Evolutionary conservation across 2,329 filamentous ascomycete species (phyloP), one percentile per base, ranked within the genome.

Genomic region (Aspergillus texensis): DNA sequence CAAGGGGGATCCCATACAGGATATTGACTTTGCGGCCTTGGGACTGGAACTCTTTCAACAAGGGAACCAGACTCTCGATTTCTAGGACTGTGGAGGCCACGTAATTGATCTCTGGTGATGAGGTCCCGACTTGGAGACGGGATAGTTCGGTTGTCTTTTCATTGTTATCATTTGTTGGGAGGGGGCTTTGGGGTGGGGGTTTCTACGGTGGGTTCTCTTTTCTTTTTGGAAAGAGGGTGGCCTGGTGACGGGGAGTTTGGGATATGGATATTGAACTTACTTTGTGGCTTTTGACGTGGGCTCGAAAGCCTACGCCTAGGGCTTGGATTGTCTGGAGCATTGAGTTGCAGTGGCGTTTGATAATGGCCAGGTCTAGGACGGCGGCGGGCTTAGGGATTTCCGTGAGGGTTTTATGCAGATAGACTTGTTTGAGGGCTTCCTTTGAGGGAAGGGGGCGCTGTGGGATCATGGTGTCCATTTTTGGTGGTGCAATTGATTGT

Each of bases 211-310:
- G 16, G 3, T 21, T 48, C 16, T 6, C 4, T 21, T 14, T 26
- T 10, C 26, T 48, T 16, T 16, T 26, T 24, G 14, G 14, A 11
- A 16, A n/a, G 19, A 10, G 39, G 19, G 16, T 41, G 16, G 39
- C 1, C 39, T 6, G n/a, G 43, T 3, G 24, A 24, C 5, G 10
- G 9, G n/a, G 11, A 14, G 24, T 21, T 39, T 8, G 19, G 24
- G 46, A 6, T 30, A n/a, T 21, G n/a, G 8, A 11, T 26, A 24
- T 16, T 32, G 24, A 11, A 46, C 71, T 61, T 77, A 89, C 90
- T 81, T 95, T 95, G 76, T 95, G 92, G 26, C 91, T 93, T 79
- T 95, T 95, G 64, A 94, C 87, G 75, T 95, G 92, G 1, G 90
- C 89, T 63, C 92, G 83, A 81, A 92, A 94, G 8, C 83, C 84